Percentiles rank a stretch among this genome's conserved stretches.
Evolutionary conservation across 441 rosid genomes (phyloP).

Genomic region (Eugenia klotzschiana): DNA sequence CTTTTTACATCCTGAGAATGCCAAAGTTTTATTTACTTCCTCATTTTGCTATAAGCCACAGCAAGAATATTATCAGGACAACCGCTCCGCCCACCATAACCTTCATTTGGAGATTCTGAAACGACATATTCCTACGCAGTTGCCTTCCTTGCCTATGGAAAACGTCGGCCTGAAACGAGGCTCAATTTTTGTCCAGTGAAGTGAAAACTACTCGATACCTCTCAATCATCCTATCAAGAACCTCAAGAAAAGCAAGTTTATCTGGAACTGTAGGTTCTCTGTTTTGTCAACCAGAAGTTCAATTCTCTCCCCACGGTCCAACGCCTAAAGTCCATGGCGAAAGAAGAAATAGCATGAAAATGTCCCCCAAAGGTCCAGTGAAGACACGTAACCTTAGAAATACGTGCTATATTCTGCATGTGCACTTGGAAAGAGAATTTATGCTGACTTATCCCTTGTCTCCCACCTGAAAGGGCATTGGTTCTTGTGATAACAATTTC

Average conservation of each 20-base stretch:
- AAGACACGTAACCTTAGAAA: not conserved
- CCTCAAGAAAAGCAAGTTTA: constrained; percentile 1
- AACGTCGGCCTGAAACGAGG: constrained; percentile 57
- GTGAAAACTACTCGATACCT: not conserved
- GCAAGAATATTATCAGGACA: constrained; percentile 35
- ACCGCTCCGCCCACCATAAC: constrained; percentile 65
- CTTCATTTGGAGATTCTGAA: constrained; percentile 79
- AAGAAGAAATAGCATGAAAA: not conserved
- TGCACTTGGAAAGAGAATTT: not conserved
- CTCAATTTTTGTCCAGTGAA: not conserved
- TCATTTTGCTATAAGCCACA: constrained; percentile 35
- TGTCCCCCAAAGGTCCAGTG: not conserved
- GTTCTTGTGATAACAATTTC: not conserved
- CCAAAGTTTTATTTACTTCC: not conserved
- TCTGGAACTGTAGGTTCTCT: constrained; percentile 83
- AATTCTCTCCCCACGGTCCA: constrained; percentile 91
- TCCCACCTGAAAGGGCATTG: not conserved
- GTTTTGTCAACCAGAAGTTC: constrained; percentile 92
- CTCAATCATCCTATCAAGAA: not conserved
- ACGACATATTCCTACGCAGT: constrained; percentile 89
- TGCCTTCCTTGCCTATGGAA: constrained; percentile 96
- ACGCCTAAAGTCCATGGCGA: constrained; percentile 32
- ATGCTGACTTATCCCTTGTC: not conserved
- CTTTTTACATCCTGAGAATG: not conserved
- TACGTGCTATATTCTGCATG: not conserved